Evolutionary conservation across 83 land plant species (phyloP), one percentile per base, ranked within the genome.

Genomic region (Diphasiastrum complanatum): DNA sequence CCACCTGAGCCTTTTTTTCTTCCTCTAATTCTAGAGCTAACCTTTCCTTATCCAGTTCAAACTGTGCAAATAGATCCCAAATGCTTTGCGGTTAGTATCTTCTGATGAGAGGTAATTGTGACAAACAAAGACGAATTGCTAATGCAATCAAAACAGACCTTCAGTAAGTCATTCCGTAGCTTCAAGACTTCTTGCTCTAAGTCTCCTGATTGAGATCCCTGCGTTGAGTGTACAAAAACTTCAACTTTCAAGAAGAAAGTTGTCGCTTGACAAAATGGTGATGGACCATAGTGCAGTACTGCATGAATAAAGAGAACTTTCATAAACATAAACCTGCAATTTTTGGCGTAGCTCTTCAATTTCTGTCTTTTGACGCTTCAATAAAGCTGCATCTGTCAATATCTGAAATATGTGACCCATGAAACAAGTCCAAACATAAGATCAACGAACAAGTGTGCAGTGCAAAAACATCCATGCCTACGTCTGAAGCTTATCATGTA

Each of bases 281-380:
- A 12, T 50, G 46, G 45, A n/a, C 53, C n/a, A n/a, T n/a, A n/a
- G n/a, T 18, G 30, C 10, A 45, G 28, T 20, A 45, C 24, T 1
- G 47, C 25, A 55, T 38, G 1, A 50, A 35, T n/a, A 0, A n/a
- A 60, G 33, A 6, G 5, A 31, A 26, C 26, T 63, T n/a, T n/a
- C n/a, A n/a, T n/a, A n/a, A n/a, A n/a, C n/a, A n/a, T n/a, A n/a
- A 36, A 89, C 99, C 86, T 85, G 83, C 38, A 95, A 83, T 61
- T 89, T 86, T 25, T 62, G 63, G 6, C 87, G 84, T 5, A 95
- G 80, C 30, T 89, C 93, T 66, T 95, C 89, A 51, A 95, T 95
- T 71, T 95, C 99, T 56, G 73, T 62, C 64, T 82, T 86, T 63
- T 95, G 97, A 8, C 93, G 63, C 68, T 89, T 95, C 52, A 95